These are phyloP conservation scores for Daldinia sp. DNA, from an alignment of 2,329 filamentous ascomycete genomes.

Conservation along the genomic window DNA sequence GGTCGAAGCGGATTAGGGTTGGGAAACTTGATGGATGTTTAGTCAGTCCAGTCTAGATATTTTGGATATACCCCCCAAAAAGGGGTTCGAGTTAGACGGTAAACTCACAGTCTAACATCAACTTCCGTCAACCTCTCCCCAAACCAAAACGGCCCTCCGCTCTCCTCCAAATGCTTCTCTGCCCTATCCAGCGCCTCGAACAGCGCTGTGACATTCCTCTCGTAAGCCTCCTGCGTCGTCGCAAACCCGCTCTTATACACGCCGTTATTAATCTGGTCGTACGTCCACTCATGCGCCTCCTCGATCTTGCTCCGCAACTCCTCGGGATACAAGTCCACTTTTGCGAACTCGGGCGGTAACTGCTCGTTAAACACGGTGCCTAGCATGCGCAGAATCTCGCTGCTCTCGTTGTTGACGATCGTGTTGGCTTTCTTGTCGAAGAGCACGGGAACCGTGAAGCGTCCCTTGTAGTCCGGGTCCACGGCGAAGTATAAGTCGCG, in stretches of 20 bases:
- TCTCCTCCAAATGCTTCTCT: conserved; percentile 70
- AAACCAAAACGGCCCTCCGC: conserved; percentile 74
- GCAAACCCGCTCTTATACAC: conserved; percentile 85
- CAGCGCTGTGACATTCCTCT: conserved; percentile 72
- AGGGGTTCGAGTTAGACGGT: not conserved
- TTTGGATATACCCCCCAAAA: too few relatives aligned
- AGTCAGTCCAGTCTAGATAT: too few relatives aligned
- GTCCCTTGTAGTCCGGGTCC: conserved; percentile 74
- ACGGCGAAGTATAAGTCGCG: conserved; percentile 82
- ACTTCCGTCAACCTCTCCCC: conserved; percentile 80
- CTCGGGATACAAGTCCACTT: conserved; percentile 73
- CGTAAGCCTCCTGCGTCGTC: conserved; percentile 83
- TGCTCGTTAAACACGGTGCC: conserved; percentile 81
- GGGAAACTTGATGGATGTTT: conserved; percentile 39
- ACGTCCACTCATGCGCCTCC: conserved; percentile 80
- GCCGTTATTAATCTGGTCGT: conserved; percentile 75
- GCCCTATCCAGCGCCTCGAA: conserved; percentile 81
- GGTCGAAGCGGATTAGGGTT: conserved; percentile 51
- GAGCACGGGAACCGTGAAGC: conserved; percentile 88
- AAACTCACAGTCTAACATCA: conserved; percentile 73
- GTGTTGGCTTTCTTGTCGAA: conserved; percentile 78
- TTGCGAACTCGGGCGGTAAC: conserved; percentile 65
- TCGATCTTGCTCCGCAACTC: conserved; percentile 75
- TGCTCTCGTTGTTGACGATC: conserved; percentile 92
- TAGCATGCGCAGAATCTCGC: conserved; percentile 92